Conservation (phyloP, 108 stramenopile genomes). For the Parmales sp. region DNA sequence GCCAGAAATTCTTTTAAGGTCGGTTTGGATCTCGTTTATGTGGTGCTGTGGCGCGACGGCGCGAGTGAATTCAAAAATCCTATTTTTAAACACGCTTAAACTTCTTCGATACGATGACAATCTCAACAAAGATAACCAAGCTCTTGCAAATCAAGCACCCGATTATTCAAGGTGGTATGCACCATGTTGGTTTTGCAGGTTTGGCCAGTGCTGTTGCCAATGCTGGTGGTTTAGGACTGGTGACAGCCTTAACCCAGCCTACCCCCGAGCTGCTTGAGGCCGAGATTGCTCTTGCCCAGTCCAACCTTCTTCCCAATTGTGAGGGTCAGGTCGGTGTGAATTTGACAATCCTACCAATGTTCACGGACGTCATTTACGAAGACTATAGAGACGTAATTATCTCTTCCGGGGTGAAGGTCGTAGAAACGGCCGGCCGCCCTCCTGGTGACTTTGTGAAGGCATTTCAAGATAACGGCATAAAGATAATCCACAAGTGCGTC, state of each 20-base stretch:
- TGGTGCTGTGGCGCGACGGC: too few relatives aligned
- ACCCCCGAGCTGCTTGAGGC: slow-evolving; percentile 23
- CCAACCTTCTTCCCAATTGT: not conserved
- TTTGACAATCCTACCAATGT: slow-evolving; percentile 35
- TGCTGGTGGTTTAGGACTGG: slow-evolving; percentile 38
- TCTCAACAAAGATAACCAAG: slow-evolving; percentile 26
- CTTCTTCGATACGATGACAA: slow-evolving; percentile 16
- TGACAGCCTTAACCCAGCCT: slow-evolving; percentile 32
- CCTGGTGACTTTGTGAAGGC: slow-evolving; percentile 24
- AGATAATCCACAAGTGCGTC: slow-evolving; percentile 40
- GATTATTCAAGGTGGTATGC: slow-evolving; percentile 36
- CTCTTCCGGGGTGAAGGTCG: slow-evolving; percentile 27
- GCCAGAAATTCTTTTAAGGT: too few relatives aligned
- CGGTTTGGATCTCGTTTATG: too few relatives aligned
- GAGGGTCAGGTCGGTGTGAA: slow-evolving; percentile 24
- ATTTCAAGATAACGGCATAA: slow-evolving; percentile 29
- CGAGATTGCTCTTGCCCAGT: slow-evolving; percentile 17
- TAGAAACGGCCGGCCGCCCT: slow-evolving; percentile 31
- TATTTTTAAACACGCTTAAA: not conserved
- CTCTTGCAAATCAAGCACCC: slow-evolving; percentile 29
- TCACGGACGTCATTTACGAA: slow-evolving; percentile 24
- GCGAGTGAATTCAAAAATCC: not conserved
- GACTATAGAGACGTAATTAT: slow-evolving; percentile 32
- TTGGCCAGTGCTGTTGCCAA: slow-evolving; percentile 42
- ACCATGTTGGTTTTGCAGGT: slow-evolving; percentile 22